phyloP scores from a whole-genome alignment of 1,284 basidiomycete species.

The Moesziomyces globuligerus region DNA sequence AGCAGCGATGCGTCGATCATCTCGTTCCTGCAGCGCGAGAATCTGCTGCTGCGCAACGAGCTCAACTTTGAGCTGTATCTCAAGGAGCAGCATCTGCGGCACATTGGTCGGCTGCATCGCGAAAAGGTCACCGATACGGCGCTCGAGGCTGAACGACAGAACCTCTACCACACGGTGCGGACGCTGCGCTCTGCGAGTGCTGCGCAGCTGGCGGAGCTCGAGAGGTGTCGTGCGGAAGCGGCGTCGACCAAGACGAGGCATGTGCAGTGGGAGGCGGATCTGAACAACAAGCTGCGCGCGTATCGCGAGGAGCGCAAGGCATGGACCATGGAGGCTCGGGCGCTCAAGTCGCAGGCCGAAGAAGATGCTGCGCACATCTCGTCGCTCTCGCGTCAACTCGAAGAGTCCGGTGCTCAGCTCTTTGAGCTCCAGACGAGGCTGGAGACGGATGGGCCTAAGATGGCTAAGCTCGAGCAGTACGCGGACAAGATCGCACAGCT shows the following conservation, averaged over 20 bases:
- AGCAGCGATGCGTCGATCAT: slow-evolving; percentile 24
- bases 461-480: slow-evolving; percentile 51
- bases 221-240: slow-evolving; percentile 54
- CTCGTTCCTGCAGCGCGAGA: slow-evolving; percentile 54
- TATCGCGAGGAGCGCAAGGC: slow-evolving; percentile 63
- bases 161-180: slow-evolving; percentile 59
- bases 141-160: slow-evolving; percentile 65
- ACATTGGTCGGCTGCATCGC: slow-evolving; percentile 66
- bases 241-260: slow-evolving; percentile 51
- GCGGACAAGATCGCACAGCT: slow-evolving; percentile 51
- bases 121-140: slow-evolving; percentile 62
- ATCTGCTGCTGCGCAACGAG: slow-evolving; percentile 60
- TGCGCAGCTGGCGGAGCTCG: slow-evolving; percentile 30
- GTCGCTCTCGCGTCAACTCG: slow-evolving; percentile 39
- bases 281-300: slow-evolving; percentile 60
- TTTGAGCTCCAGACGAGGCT: slow-evolving; percentile 56
- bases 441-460: slow-evolving; percentile 37
- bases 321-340: slow-evolving; percentile 48
- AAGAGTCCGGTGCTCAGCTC: slow-evolving; percentile 51
- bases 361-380: slow-evolving; percentile 32
- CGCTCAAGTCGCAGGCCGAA: slow-evolving; percentile 53
- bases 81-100: slow-evolving; percentile 66
- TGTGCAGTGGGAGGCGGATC: slow-evolving; percentile 61
- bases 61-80: slow-evolving; percentile 66
- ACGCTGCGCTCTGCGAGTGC: slow-evolving; percentile 45